Evolutionary conservation across 208 protist species (phyloP), one percentile per base, ranked within the genome.

Genomic region (Crithidia expoeki): DNA sequence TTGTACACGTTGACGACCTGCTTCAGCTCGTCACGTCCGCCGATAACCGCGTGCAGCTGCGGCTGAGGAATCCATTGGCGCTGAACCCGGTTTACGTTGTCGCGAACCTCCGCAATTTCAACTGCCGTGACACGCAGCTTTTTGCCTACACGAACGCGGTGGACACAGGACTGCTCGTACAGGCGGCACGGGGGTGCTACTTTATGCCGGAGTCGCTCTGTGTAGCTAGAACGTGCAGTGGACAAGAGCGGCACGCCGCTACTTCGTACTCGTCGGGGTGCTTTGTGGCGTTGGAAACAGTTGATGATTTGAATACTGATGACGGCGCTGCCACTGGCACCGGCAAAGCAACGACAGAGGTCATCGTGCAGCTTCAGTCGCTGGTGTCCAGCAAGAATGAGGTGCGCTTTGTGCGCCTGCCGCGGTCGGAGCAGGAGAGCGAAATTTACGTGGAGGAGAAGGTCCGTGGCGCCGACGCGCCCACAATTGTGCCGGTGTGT

Each of bases 121-220:
- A 42, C 40, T 58, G 57, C 16, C 50, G 60, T 19, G 65, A 68
- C n/a, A 36, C 40, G 38, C 55, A 71, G 56, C 49, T 77, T 0
- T 72, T 68, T 47, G 72, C 58, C 33, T 77, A 77, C 72, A 77
- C 47, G n/a, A 77, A 56, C 42, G 63, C 50, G 21, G 42, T 72
- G 11, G 58, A 77, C 0, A 10, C 36, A 1, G 33, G 47, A 0
- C 32, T 68, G 28, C 47, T 77, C 16, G 34, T 63, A 9, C 72
- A 56, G 0, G 64, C 51, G 2, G 58, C 72, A 12, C 49, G 23
- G 2, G 72, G 49, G 3, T 72, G 63, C 57, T 77, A 70, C 34
- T 77, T 71, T 17, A 52, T 59, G 50, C 42, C 57, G 14, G 0
- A n/a, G 25, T 34, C 17, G 0, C 47, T 3, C 4, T 12, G 14